These are phyloP conservation scores for Scopulariopsis brevicaulis DNA, from an alignment of 2,329 filamentous ascomycete genomes.

Conservation along the genomic window DNA sequence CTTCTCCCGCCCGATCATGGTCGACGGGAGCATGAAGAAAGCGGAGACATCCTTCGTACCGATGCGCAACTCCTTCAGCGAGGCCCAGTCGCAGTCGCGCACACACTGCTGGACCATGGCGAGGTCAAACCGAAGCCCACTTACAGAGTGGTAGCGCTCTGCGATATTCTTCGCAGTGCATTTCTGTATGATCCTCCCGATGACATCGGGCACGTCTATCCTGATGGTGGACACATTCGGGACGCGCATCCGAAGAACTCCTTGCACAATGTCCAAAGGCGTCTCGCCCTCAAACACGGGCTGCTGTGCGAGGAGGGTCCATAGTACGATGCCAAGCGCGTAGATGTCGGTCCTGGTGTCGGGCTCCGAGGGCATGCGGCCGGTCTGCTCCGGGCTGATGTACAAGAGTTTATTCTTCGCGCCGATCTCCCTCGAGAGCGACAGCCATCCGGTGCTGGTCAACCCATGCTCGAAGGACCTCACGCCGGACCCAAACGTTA, in stretches of 20 bases:
- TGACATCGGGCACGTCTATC: constrained; percentile 72
- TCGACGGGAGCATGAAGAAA: constrained; percentile 75
- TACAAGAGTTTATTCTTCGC: constrained; percentile 84
- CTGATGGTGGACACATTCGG: constrained; percentile 66
- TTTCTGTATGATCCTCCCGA: constrained; percentile 76
- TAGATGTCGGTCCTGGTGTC: constrained; percentile 92
- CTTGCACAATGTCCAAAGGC: constrained; percentile 85
- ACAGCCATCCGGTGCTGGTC: constrained; percentile 75
- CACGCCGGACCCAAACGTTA: constrained; percentile 77
- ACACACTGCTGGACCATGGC: constrained; percentile 62
- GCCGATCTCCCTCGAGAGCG: constrained; percentile 70
- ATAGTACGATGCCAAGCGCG: constrained; percentile 80
- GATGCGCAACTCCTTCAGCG: constrained; percentile 63
- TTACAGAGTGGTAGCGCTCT: constrained; percentile 82
- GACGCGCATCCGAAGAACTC: constrained; percentile 69
- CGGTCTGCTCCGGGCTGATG: constrained; percentile 91
- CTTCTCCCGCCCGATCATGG: constrained; percentile 67
- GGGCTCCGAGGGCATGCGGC: constrained; percentile 82
- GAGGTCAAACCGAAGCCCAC: constrained; percentile 75
- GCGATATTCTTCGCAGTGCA: constrained; percentile 83
- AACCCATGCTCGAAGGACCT: constrained; percentile 86
- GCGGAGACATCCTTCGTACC: constrained; percentile 82
- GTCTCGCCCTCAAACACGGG: constrained; percentile 70
- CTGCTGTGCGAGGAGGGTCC: constrained; percentile 70
- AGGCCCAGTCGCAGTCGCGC: constrained; percentile 59